phyloP scores from a whole-genome alignment of 2,329 filamentous ascomycete species.

The Alternaria angustiovoidea region DNA sequence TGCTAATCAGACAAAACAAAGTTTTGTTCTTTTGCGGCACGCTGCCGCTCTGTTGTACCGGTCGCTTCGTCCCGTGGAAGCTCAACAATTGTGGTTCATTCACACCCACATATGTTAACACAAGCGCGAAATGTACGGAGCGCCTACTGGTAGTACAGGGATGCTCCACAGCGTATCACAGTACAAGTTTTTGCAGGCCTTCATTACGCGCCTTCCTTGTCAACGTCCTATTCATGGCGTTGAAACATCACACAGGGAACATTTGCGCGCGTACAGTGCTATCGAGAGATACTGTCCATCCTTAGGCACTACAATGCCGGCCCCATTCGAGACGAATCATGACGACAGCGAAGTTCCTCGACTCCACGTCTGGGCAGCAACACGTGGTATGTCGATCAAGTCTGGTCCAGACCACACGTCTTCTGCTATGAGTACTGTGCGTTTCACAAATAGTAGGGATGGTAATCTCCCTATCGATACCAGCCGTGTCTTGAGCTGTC shows the following conservation, averaged over 20 bases:
- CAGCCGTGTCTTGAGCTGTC: not conserved
- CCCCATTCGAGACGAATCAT: not conserved
- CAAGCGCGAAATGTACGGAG: not conserved
- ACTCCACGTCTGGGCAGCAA: not conserved
- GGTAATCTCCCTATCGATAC: slow-evolving; percentile 7
- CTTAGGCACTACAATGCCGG: not conserved
- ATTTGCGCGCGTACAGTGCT: not conserved
- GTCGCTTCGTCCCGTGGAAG: slow-evolving; percentile 1
- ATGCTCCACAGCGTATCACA: not conserved
- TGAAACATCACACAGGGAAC: not conserved
- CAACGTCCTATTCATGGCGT: not conserved
- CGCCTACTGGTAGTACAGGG: not conserved
- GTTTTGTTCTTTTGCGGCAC: not conserved
- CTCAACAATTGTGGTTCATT: not conserved
- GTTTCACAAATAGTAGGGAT: slow-evolving; percentile 10
- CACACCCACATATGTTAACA: not conserved
- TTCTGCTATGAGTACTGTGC: not conserved
- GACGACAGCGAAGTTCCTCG: not conserved
- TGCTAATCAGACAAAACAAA: not conserved
- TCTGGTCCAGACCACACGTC: slow-evolving; percentile 7
- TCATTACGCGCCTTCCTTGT: not conserved
- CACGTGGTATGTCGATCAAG: slow-evolving; percentile 1
- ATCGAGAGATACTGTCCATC: not conserved
- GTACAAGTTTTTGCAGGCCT: not conserved
- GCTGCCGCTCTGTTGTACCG: slow-evolving; percentile 3